Evolutionary conservation across 2,329 filamentous ascomycete species (phyloP), one percentile per base, ranked within the genome.

Genomic region (Plenodomus lindquistii): DNA sequence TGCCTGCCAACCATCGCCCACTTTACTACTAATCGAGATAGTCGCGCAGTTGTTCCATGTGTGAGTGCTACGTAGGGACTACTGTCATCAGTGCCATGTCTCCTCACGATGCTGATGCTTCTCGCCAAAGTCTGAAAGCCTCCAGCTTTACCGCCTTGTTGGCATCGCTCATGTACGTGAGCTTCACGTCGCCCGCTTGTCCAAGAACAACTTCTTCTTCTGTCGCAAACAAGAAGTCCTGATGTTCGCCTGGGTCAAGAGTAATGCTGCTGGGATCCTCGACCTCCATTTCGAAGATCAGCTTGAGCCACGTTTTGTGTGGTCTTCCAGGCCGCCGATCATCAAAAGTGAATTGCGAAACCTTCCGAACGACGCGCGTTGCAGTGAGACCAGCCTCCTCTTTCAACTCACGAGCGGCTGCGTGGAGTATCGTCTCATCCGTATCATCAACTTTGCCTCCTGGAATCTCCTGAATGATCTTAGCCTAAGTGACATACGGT

Each of bases 371-470:
- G 29, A 82, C 66, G 10, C 62, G 63, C 18, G 63, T 74, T 2
- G 79, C 75, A 37, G 66, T 67, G 18, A 83, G 63, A 0, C 79
- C 80, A 0, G 76, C 76, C 57, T 83, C 80, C 59, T 83, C 80
- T 36, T 74, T 72, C 10, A 81, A 63, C 54, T 82, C 80, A 7
- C 80, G 73, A 9, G 71, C 79, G 2, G 77, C 75, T 1, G 74
- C 75, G 42, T 79, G 75, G 1, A 82, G 62, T 27, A 83, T 67
- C 0, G 75, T 79, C 13, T 67, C 59, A 48, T 83, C 80, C 0
- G 63, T 65, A 10, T 66, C 57, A 31, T 82, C 80, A 21, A 72
- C 70, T 11, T 73, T 74, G 2, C 81, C 81, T 6, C 80, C 79
- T 2, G 81, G 79, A 1, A 78, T 70, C 54, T 83, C 81, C 79